A percentile compares a stretch with the other conserved stretches of the same genome.
Evolutionary conservation across 2,329 filamentous ascomycete species (phyloP).

Genomic region (Daldinia sp.): DNA sequence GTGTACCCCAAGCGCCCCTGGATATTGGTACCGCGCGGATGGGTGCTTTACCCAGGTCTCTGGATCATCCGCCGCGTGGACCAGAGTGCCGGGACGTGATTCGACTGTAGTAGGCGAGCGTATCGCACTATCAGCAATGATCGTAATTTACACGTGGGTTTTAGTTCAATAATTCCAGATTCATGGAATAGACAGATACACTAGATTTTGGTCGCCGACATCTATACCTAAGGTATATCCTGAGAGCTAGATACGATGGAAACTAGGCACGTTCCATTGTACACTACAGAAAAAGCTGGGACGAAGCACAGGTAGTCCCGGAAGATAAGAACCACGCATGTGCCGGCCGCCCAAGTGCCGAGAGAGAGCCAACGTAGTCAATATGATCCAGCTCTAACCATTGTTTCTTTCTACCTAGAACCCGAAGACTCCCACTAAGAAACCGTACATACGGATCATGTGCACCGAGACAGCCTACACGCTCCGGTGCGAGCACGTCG

Average conservation of each 20-base stretch:
- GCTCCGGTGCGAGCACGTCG: constrained; percentile 64
- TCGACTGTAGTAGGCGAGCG: constrained; percentile 15
- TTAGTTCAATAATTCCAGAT: constrained; percentile 34
- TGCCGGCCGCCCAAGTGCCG: constrained; percentile 4
- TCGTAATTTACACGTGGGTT: constrained; percentile 26
- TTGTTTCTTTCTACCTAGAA: not conserved
- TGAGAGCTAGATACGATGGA: constrained; percentile 5
- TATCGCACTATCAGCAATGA: constrained; percentile 14
- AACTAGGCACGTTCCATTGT: constrained; percentile 12
- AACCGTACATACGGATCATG: constrained; percentile 53
- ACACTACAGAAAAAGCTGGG: constrained; percentile 15
- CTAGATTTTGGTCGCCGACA: constrained; percentile 34
- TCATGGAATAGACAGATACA: constrained; percentile 9
- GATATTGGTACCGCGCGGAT: constrained; percentile 30
- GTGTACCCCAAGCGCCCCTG: constrained; percentile 22
- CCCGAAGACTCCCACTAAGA: not conserved
- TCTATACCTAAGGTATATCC: constrained; percentile 8
- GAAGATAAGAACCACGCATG: constrained; percentile 31
- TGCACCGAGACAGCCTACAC: constrained; percentile 64
- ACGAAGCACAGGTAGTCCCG: not conserved
- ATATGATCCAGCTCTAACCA: constrained; percentile 4
- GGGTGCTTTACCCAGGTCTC: constrained; percentile 27
- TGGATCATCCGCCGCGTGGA: constrained; percentile 25
- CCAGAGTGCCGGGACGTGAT: constrained; percentile 24
- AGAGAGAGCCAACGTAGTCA: not conserved